Base-by-base conservation (phyloP, 768 basidiomycete genomes). In the Thelephora ganbajun region DNA sequence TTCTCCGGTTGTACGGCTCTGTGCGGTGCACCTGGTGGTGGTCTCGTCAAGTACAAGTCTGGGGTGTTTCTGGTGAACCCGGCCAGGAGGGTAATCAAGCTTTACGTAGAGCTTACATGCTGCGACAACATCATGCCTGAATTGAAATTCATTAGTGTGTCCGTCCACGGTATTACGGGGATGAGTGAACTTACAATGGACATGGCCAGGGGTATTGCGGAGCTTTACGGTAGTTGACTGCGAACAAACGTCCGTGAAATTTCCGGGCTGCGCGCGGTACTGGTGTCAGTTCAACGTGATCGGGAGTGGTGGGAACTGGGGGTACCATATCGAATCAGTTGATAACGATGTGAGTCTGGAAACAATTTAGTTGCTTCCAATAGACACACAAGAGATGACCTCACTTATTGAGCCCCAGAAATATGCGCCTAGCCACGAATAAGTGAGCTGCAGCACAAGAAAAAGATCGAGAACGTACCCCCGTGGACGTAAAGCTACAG, bases 161-260 rank as follows among this genome's bases (percentile, higher is more conserved):
- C 16, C 22, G 14, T 16, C 22, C 39, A 4, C 7, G 16, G 2
- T n/a, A 11, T 11, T 9, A 16, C 14, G 16, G 14, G 7, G 22
- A 14, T 5, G 7, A 14, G 4, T 41, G 39, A 14, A 41, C 39
- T 9, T 41, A 41, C 0, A 89, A 56, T 1, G 80, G 74, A 59
- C 78, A 80, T 2, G 85, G 86, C 72, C 83, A 88, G 12, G 86
- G 86, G 56, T 85, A 88, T 60, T 90, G 87, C 1, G 87, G 86
- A 0, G 85, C 82, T 58, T 85, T 79, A 39, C 84, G 59, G 55
- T 76, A 78, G 51, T 77, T 79, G 19, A 76, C 73, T 2, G 74
- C 69, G 54, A 85, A 83, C 3, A 75, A 79, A 45, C 83, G 66
- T 0, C 83, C 83, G 36, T 71, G 71, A 57, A 83, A 75, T 61